Conservation (phyloP, 164 flowering plant species). For the Aristolochia fimbriata region DNA sequence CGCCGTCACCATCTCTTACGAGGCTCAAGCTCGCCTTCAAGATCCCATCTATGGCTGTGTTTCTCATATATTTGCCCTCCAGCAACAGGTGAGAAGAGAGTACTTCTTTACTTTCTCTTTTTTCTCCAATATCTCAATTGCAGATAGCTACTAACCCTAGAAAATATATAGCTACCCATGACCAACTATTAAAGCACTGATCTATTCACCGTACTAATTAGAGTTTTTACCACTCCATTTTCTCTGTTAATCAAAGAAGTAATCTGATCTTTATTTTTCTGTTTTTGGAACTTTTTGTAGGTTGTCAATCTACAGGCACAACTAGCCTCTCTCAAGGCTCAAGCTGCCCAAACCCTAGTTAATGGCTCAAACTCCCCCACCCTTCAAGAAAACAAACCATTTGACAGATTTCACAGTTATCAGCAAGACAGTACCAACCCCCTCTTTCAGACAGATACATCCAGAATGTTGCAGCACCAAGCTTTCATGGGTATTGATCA, state of each 20-base stretch:
- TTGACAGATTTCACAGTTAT: conserved; percentile 16
- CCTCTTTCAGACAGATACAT: conserved; percentile 29
- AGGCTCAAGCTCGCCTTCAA: conserved; percentile 90
- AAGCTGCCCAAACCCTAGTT: conserved; percentile 40
- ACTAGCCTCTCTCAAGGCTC: conserved; percentile 57
- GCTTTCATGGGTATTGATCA: too few relatives aligned
- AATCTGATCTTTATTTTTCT: neutral
- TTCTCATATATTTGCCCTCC: conserved; percentile 77
- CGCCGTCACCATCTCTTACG: conserved; percentile 71
- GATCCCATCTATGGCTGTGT: conserved; percentile 94
- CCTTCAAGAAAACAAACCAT: conserved; percentile 26
- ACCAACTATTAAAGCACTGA: neutral
- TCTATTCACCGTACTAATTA: neutral
- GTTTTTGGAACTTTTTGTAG: conserved; percentile 21
- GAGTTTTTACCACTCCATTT: neutral
- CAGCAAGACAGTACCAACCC: conserved; percentile 39
- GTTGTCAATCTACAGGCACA: conserved; percentile 80
- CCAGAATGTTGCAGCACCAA: conserved; percentile 11
- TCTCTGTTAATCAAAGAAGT: neutral
- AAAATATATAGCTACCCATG: neutral
- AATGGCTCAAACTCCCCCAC: conserved; percentile 20
- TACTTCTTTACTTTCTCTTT: too few relatives aligned
- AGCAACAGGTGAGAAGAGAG: conserved; percentile 61
- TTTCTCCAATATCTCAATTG: too few relatives aligned
- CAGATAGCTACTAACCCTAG: neutral